phyloP scores from a whole-genome alignment of 2,329 filamentous ascomycete genomes.

The Ophiostoma quercus region DNA sequence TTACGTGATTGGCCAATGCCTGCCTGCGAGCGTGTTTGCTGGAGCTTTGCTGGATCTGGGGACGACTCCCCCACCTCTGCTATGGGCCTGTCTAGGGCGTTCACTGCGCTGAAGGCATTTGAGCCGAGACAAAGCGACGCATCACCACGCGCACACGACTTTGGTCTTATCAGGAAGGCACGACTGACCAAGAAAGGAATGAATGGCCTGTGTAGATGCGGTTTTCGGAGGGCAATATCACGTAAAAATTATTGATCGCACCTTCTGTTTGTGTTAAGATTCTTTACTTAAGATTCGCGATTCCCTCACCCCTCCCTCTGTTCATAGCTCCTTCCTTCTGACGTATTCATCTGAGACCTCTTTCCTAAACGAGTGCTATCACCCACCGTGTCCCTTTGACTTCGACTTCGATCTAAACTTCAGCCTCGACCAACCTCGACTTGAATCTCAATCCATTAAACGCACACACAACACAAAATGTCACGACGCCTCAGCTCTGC shows the following conservation, averaged over 20 bases:
- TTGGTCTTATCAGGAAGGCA: slow-evolving; percentile 19
- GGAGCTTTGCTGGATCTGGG: not conserved
- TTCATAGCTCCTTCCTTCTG: not conserved
- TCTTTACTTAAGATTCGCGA: not conserved
- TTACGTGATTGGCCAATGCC: slow-evolving; percentile 16
- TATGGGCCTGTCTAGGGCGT: slow-evolving; percentile 8
- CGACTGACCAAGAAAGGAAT: slow-evolving; percentile 12
- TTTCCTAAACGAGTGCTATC: slow-evolving; percentile 4
- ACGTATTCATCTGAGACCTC: not conserved
- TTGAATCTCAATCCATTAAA: not conserved
- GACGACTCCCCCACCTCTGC: not conserved
- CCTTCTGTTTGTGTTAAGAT: slow-evolving; percentile 6
- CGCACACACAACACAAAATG: slow-evolving; percentile 15
- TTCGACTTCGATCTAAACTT: not conserved
- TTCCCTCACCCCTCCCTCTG: not conserved
- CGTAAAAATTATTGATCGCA: not conserved
- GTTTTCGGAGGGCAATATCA: slow-evolving; percentile 5
- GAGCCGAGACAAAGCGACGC: slow-evolving; percentile 33
- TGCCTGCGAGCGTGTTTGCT: not conserved
- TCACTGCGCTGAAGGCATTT: not conserved
- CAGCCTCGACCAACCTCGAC: not conserved
- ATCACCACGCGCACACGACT: slow-evolving; percentile 15
- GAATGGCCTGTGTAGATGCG: not conserved
- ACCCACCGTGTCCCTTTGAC: not conserved
- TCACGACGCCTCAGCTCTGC: slow-evolving; percentile 25